Evolutionary conservation across 768 basidiomycete species (phyloP).

Genomic region (Gymnopilus junonius): DNA sequence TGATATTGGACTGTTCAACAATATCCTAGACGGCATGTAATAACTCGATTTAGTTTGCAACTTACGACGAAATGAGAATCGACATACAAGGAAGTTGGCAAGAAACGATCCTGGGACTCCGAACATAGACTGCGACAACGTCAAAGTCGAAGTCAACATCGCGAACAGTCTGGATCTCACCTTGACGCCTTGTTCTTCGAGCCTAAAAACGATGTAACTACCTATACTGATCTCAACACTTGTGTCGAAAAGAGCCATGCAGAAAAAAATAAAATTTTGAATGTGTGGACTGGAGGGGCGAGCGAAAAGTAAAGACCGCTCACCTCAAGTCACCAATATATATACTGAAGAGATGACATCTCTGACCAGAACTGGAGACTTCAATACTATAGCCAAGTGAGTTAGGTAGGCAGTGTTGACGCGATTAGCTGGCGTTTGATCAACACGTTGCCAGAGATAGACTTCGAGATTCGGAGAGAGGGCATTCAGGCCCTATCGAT

Average conservation of each 20-base stretch:
- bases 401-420: too few species aligned
- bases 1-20: conserved; percentile 9
- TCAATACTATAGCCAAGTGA: too few species aligned
- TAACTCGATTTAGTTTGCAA: neutral
- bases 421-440: too few species aligned
- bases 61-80: neutral
- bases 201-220: conserved; percentile 10
- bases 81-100: conserved; percentile 9
- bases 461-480: too few species aligned
- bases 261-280: neutral
- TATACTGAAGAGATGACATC: neutral
- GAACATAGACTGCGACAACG: conserved; percentile 12
- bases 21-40: conserved; percentile 1
- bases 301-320: neutral
- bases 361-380: too few species aligned
- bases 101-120: conserved; percentile 13
- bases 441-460: too few species aligned
- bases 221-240: conserved; percentile 6
- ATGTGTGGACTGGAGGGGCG: neutral
- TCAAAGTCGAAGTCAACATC: neutral
- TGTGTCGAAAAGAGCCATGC: too few species aligned
- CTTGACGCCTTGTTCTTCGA: conserved; percentile 7
- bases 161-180: neutral
- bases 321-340: neutral
- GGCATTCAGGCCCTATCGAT: too few species aligned